Conservation (phyloP, 306 rosid genomes). For the Gynostemma pentaphyllum region DNA sequence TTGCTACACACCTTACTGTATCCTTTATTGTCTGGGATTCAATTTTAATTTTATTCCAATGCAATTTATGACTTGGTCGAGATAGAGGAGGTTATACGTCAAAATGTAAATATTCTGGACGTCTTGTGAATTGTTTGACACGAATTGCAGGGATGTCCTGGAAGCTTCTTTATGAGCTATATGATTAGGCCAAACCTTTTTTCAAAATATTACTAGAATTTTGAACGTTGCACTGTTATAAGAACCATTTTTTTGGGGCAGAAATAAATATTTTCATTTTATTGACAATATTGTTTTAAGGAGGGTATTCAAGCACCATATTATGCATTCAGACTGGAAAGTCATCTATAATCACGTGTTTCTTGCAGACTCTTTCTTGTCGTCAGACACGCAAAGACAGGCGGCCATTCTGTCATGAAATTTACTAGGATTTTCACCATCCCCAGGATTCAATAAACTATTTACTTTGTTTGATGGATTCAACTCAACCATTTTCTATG, state of each 20-base stretch:
- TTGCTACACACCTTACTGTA: background rate
- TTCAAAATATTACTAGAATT: background rate
- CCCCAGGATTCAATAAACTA: too few relatives aligned
- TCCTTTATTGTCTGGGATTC: background rate
- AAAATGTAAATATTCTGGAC: background rate
- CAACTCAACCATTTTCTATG: background rate
- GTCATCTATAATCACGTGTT: background rate
- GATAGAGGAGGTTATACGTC: background rate
- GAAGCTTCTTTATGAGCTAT: background rate
- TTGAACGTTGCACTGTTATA: background rate
- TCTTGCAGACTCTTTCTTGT: background rate
- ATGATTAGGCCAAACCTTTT: background rate
- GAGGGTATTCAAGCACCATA: background rate
- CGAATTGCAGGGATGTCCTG: background rate
- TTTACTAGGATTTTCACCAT: background rate
- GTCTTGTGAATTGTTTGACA: background rate
- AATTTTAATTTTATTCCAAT: background rate
- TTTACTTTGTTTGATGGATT: too few relatives aligned
- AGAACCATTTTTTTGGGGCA: background rate
- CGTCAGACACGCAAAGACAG: constrained; percentile 5
- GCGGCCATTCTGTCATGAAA: background rate
- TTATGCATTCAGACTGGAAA: constrained; percentile 5
- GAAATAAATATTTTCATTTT: background rate
- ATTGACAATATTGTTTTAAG: background rate
- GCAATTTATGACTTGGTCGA: background rate